A percentile compares a stretch with the other conserved stretches of the same genome.
phyloP scores from a whole-genome alignment of 306 rosid genomes.

The Trifolium fragiferum region DNA sequence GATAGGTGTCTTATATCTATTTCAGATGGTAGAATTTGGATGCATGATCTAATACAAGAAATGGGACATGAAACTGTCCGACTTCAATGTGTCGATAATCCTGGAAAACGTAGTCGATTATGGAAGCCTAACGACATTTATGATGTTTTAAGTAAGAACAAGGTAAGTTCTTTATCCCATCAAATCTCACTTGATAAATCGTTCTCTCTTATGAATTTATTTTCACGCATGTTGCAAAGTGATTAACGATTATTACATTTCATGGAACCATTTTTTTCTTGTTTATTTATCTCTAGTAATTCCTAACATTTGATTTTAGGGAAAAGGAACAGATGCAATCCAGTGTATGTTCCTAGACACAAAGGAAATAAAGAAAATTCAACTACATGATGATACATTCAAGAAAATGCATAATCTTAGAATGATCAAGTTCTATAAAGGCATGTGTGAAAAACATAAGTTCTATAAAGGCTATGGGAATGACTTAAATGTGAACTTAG shows the following conservation, averaged over 20 bases:
- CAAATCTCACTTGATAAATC: neutral
- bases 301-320: too few relatives aligned
- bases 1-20: too few relatives aligned
- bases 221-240: neutral
- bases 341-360: too few relatives aligned
- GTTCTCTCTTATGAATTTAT: neutral
- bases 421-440: too few relatives aligned
- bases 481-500: too few relatives aligned
- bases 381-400: too few relatives aligned
- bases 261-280: neutral
- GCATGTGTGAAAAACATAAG: too few relatives aligned
- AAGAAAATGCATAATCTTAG: too few relatives aligned
- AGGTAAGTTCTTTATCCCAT: neutral
- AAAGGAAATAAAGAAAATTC: too few relatives aligned
- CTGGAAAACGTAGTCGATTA: conserved; percentile 44
- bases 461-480: too few relatives aligned
- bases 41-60: conserved; percentile 47
- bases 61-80: conserved; percentile 45
- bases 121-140: neutral
- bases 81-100: neutral
- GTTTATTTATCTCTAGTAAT: neutral
- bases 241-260: neutral
- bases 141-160: neutral
- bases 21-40: neutral
- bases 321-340: too few relatives aligned